Evolutionary conservation across 2,329 filamentous ascomycete species (phyloP).

Genomic region (Boeremia exigua): DNA sequence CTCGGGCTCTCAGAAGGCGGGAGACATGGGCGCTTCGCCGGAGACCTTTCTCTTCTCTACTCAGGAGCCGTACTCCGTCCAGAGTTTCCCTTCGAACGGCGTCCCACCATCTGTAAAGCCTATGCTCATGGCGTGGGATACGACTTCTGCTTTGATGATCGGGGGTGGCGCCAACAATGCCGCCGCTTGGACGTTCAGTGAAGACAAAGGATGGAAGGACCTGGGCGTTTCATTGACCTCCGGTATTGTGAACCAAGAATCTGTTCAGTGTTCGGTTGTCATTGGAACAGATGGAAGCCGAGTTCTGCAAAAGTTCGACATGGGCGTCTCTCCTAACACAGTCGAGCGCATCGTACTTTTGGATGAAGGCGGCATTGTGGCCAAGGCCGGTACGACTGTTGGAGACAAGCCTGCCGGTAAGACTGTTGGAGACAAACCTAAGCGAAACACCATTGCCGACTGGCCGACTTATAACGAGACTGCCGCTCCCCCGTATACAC

Average conservation of each 20-base stretch:
- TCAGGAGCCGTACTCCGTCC: conserved; percentile 67
- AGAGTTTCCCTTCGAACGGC: conserved; percentile 53
- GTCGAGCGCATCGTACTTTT: conserved; percentile 74
- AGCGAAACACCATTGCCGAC: conserved; percentile 63
- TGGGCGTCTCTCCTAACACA: conserved; percentile 73
- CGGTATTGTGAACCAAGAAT: conserved; percentile 65
- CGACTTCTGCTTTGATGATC: conserved; percentile 73
- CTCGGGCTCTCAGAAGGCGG: conserved; percentile 72
- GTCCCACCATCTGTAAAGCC: conserved; percentile 71
- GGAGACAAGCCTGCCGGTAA: conserved; percentile 53
- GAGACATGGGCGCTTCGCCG: conserved; percentile 62
- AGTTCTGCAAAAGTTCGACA: conserved; percentile 78
- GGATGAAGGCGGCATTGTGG: conserved; percentile 62
- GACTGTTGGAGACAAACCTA: conserved; percentile 54
- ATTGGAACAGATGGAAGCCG: conserved; percentile 77
- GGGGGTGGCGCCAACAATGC: conserved; percentile 73
- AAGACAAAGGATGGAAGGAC: conserved; percentile 68
- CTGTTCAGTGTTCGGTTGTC: conserved; percentile 70
- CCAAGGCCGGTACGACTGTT: conserved; percentile 57
- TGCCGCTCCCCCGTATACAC: conserved; percentile 68
- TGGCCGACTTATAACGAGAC: conserved; percentile 84
- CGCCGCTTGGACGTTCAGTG: conserved; percentile 74
- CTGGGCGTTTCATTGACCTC: conserved; percentile 68
- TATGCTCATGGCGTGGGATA: conserved; percentile 76
- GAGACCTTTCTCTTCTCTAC: conserved; percentile 78